Evolutionary conservation across 2,329 filamentous ascomycete species (phyloP).

Genomic region (Fusarium sp.): DNA sequence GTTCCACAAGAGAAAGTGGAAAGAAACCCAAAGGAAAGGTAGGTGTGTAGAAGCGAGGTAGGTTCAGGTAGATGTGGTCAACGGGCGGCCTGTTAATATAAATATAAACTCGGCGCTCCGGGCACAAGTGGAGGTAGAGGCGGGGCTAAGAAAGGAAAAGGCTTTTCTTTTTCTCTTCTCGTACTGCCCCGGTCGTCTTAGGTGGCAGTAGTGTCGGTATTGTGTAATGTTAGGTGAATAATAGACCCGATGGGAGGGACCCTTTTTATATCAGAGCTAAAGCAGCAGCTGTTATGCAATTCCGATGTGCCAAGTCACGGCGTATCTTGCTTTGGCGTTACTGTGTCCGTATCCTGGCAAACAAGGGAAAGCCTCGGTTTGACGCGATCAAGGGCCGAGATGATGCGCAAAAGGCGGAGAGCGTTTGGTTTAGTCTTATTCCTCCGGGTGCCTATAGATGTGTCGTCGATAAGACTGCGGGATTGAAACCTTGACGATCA

Average conservation of each 20-base stretch:
- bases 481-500: conserved; percentile 43
- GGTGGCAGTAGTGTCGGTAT: not conserved
- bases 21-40: not conserved
- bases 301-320: conserved; percentile 33
- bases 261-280: conserved; percentile 47
- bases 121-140: conserved; percentile 36
- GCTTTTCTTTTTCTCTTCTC: conserved; percentile 22
- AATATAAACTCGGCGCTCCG: conserved; percentile 34
- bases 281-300: conserved; percentile 35
- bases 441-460: conserved; percentile 12
- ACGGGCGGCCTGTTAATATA: conserved; percentile 30
- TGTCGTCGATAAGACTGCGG: conserved; percentile 22
- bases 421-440: conserved; percentile 20
- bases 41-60: conserved; percentile 4
- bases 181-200: conserved; percentile 7
- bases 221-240: conserved; percentile 20
- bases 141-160: conserved; percentile 33
- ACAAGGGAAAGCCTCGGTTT: conserved; percentile 38
- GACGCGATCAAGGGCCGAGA: conserved; percentile 45
- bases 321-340: conserved; percentile 1
- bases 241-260: conserved; percentile 18
- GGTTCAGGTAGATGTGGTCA: conserved; percentile 22
- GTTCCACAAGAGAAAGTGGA: not conserved
- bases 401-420: conserved; percentile 42
- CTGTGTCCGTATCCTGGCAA: not conserved